Evolutionary conservation across 192 early-diverging fungal species (phyloP), one percentile per base, ranked within the genome.

Genomic region (Podila verticillata): DNA sequence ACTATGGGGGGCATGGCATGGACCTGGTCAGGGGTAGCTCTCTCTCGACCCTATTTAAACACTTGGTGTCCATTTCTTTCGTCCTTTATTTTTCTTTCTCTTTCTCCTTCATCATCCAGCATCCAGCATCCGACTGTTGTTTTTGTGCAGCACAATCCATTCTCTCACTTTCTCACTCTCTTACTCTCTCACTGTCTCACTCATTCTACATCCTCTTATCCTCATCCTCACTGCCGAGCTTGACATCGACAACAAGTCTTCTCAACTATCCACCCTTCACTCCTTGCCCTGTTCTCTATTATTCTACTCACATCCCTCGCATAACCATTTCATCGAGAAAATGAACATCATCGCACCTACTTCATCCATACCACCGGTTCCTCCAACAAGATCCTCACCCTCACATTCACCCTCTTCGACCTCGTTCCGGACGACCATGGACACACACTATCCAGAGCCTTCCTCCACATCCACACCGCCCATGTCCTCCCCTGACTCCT

Each of bases 61-160:
- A 19, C 58, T 58, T 34, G 35, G 35, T 68, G 29, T 26, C 58
- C 32, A 39, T 63, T 70, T n/a, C 32, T 49, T 31, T 5, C 44
- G 32, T 24, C 58, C 36, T 32, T 28, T 61, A 2, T n/a, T 60
- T 17, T 8, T 49, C 19, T 10, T 66, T 32, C 66, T 20, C 31
- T 44, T 47, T 39, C 54, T 31, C 36, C 32, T 24, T 39, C 47
- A 48, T 48, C 54, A 22, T 35, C 31, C 32, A 12, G 20, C 22
- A 6, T 35, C 56, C 7, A 35, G 29, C 47, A 5, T 51, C 47
- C 60, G 0, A 36, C 35, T 7, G 10, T 28, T 32, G 17, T 17
- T 60, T 29, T 31, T 29, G 28, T 10, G 24, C 28, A 57, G n/a
- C 15, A 8, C 19, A n/a, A n/a, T n/a, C n/a, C n/a, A n/a, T n/a